Base-by-base conservation (phyloP, 768 basidiomycete species). In the Collybia sp. region DNA sequence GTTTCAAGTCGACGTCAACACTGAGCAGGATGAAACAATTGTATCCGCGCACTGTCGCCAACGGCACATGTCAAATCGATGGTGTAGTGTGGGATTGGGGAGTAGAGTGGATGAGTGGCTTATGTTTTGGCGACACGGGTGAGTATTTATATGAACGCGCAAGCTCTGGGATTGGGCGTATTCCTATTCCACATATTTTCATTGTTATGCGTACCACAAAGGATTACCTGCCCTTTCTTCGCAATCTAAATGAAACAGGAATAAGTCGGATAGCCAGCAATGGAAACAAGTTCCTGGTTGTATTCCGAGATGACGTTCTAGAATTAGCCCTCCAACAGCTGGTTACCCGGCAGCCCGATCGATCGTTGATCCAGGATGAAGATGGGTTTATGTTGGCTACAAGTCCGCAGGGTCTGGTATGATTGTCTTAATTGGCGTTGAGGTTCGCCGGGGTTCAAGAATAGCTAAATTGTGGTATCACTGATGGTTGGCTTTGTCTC, bases 11-110 rank as follows among this genome's bases (percentile, higher is more conserved):
- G 50, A 10, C n/a, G 16, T 11, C 34, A 12, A n/a, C 2, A 6
- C 15, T 46, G 30, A 55, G 39, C 40, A 17, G 51, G 18, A 36
- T 30, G 6, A 31, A 19, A 43, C n/a, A 15, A 20, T 15, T 34
- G 5, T 19, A 16, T 16, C 16, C 3, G 70, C 76, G 61, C 54
- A 81, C 79, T 72, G 76, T 65, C 79, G 75, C 57, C 64, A 70
- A 55, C 66, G 68, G 61, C 79, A 81, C 79, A 81, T 80, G 8
- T 25, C 25, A 8, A n/a, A 25, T 25, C 25, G 25, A 25, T 25
- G 12, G 30, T 61, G 42, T 40, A 45, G 46, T 33, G 44, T 45
- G 37, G 45, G 40, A 50, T 17, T 42, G 38, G 32, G 46, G 36
- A 44, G 18, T 42, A n/a, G 13, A 13, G 19, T 30, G 13, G 39